Evolutionary conservation across 2,329 filamentous ascomycete genomes (phyloP).

Genomic region (Emmonsiellopsis sp.): DNA sequence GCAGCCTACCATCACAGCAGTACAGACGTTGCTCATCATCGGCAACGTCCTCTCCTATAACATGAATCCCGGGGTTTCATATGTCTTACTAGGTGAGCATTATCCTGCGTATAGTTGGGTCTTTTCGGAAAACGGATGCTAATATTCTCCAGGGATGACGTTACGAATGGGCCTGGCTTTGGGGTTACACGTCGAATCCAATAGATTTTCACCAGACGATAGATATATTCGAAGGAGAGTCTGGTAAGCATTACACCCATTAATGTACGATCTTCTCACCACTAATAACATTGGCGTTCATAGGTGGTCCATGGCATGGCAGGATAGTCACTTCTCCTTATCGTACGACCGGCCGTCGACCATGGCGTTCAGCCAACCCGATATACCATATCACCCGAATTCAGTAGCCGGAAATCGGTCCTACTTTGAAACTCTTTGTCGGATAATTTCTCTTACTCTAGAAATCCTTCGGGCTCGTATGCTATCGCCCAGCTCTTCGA

Average conservation of each 20-base stretch:
- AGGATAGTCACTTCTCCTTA: conserved; percentile 55
- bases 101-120: background rate
- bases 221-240: conserved; percentile 36
- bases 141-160: conserved; percentile 39
- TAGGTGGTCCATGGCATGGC: conserved; percentile 57
- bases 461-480: conserved; percentile 53
- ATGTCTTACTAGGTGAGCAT: conserved; percentile 45
- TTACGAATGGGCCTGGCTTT: conserved; percentile 53
- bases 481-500: conserved; percentile 43
- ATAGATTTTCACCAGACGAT: conserved; percentile 43
- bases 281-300: background rate
- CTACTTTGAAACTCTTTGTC: conserved; percentile 52
- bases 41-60: conserved; percentile 55
- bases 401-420: conserved; percentile 41
- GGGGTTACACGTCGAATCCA: conserved; percentile 51
- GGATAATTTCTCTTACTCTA: conserved; percentile 44
- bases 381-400: conserved; percentile 41
- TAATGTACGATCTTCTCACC: background rate
- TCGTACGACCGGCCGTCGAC: conserved; percentile 53
- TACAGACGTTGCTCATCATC: conserved; percentile 54
- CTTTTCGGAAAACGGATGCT: conserved; percentile 4
- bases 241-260: conserved; percentile 25
- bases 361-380: conserved; percentile 44
- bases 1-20: conserved; percentile 51
- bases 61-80: conserved; percentile 57